Base-by-base conservation (phyloP, 139 green algal genomes). In the Coccomyxa sp. region DNA sequence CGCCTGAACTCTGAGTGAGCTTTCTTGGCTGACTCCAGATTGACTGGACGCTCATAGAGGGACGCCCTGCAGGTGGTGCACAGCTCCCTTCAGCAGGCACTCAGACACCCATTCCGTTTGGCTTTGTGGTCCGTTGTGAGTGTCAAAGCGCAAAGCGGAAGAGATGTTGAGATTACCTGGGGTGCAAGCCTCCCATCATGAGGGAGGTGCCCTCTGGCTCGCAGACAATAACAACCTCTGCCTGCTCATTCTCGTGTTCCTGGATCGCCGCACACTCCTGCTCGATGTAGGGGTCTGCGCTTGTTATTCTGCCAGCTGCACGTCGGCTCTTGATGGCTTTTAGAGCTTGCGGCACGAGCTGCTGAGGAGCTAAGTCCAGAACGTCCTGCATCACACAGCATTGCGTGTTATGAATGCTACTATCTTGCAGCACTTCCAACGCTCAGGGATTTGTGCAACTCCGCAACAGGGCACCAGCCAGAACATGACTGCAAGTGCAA, bases 141-240 rank as follows among this genome's bases (percentile, higher is more conserved):
- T n/a, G n/a, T n/a, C n/a, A n/a, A n/a, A n/a, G n/a, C n/a, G n/a
- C n/a, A n/a, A n/a, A n/a, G n/a, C n/a, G n/a, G n/a, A n/a, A n/a
- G n/a, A n/a, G n/a, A n/a, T n/a, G n/a, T n/a, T n/a, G n/a, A n/a
- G n/a, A n/a, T n/a, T n/a, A 78, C 69, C 89, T 82, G 12, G 95
- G 95, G 87, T 98, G 95, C 55, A 98, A 86, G 33, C 92, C 94
- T 27, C 95, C 95, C 94, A 98, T 97, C 88, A 96, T 95, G 34
- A 97, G 86, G 0, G 87, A 92, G n/a, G 89, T 87, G 24, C 93
- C 90, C 85, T 97, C 92, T 0, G 95, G 95, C 82, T 97, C 94
- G 78, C 92, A 97, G 24, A 97, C 94, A 33, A 97, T 93, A 5
- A 95, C 91, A 12, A 94, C 85, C 68, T 91, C 79, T 44, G 86